These are phyloP conservation scores for Claviceps lovelessii DNA, from an alignment of 2,329 filamentous ascomycete genomes.

Conservation along the genomic window DNA sequence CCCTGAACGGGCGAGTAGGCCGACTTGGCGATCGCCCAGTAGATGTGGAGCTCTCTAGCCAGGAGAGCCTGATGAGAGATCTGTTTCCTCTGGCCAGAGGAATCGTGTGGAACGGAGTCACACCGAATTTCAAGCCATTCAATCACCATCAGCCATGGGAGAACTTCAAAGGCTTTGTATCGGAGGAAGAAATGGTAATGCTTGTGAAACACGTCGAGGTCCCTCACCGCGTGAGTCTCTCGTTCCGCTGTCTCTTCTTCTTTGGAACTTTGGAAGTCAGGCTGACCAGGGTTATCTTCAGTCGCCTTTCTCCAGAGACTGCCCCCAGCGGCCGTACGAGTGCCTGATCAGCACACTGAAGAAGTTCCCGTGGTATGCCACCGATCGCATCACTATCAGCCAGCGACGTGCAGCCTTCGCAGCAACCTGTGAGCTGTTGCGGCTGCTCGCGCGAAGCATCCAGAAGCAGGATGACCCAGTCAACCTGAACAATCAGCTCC, in stretches of 20 bases:
- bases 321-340: conserved; percentile 51
- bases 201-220: conserved; percentile 49
- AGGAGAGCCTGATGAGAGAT: conserved; percentile 43
- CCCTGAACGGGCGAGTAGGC: conserved; percentile 24
- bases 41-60: conserved; percentile 41
- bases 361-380: conserved; percentile 49
- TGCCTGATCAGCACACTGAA: conserved; percentile 48
- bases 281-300: conserved; percentile 14
- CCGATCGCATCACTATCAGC: conserved; percentile 40
- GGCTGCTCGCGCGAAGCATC: conserved; percentile 29
- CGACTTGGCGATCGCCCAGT: conserved; percentile 44
- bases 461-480: conserved; percentile 23
- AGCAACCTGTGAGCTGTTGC: conserved; percentile 34
- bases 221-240: conserved; percentile 41
- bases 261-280: neutral
- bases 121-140: conserved; percentile 25
- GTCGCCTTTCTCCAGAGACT: conserved; percentile 46
- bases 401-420: conserved; percentile 41
- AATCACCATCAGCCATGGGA: conserved; percentile 29
- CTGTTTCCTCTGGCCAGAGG: conserved; percentile 45
- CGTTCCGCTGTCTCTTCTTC: neutral
- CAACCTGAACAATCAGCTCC: conserved; percentile 37
- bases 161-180: conserved; percentile 46
- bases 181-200: conserved; percentile 48
- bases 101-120: conserved; percentile 37